Evolutionary conservation across 495 filamentous ascomycete species (phyloP), one percentile per base, ranked within the genome.

Genomic region (Xylaria longipes): DNA sequence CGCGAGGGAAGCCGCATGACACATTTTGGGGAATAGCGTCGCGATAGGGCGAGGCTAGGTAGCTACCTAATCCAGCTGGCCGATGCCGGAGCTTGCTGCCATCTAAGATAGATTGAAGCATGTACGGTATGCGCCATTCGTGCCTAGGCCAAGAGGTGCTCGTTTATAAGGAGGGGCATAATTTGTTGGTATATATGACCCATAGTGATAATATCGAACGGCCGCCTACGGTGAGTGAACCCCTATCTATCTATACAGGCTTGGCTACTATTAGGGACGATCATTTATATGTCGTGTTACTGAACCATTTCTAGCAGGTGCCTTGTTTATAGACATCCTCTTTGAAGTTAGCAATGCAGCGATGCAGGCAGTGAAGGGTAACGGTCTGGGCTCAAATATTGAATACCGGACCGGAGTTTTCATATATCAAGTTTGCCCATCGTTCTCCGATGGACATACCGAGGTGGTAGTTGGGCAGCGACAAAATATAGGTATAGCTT

Each of bases 31-130:
- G 43, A 46, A 15, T 64, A 48, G n/a, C 61, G 39, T 64, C 35
- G 35, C 60, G 37, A 62, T 22, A 60, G 37, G 33, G 22, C 60
- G 35, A 25, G 27, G 37, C 14, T 27, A 43, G 37, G 46, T 45
- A 63, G 37, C 61, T 25, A 27, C 22, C 25, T 15, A 20, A 63
- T n/a, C 17, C 25, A 64, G 41, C 22, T 17, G 41, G 39, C 61
- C 61, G 61, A 64, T 64, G 39, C 61, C 61, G 61, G 61, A 64
- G 61, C 27, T 60, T 60, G 52, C 37, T 37, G 12, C 37, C 39
- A 46, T 25, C 9, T 27, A 62, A 43, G 37, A 37, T 39, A 62
- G 50, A 56, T 56, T 56, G 27, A 6, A 5, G 41, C 14, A 43
- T 14, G 45, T 20, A 46, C 3, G 54, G 25, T 3, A n/a, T 33